Conservation (phyloP, 2,329 filamentous ascomycete species). For the Moelleriella libera region DNA sequence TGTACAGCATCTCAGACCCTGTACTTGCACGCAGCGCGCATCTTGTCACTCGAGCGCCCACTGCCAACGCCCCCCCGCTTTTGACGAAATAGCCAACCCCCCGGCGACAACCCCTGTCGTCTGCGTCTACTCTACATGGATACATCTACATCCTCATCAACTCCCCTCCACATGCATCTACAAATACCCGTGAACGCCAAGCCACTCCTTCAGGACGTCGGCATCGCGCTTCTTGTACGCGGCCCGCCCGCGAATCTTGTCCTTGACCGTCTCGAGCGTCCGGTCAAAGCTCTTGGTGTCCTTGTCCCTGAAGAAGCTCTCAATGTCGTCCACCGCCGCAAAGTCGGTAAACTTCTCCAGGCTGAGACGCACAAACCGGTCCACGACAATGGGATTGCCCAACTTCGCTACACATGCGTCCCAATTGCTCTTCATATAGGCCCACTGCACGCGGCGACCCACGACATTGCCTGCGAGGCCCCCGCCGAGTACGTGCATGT, state of each 20-base stretch:
- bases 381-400: conserved; percentile 72
- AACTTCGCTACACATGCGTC: conserved; percentile 56
- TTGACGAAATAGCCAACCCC: no score
- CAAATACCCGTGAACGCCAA: conserved; percentile 21
- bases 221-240: conserved; percentile 71
- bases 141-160: no score
- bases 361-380: conserved; percentile 71
- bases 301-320: conserved; percentile 72
- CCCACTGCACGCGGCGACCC: conserved; percentile 66
- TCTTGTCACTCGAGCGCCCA: no score
- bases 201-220: conserved; percentile 62
- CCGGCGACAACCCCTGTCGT: no score
- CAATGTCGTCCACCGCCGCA: conserved; percentile 60
- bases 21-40: no score
- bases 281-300: conserved; percentile 79
- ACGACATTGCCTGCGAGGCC: conserved; percentile 60
- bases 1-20: no score
- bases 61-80: no score
- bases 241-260: conserved; percentile 73
- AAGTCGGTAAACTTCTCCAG: conserved; percentile 66
- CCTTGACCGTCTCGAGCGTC: conserved; percentile 70
- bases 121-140: no score
- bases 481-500: conserved; percentile 71
- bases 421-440: conserved; percentile 79
- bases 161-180: no score